Evolutionary conservation across 176 grass and related monocot species (phyloP).

Genomic region (Calamus simplicifolius): DNA sequence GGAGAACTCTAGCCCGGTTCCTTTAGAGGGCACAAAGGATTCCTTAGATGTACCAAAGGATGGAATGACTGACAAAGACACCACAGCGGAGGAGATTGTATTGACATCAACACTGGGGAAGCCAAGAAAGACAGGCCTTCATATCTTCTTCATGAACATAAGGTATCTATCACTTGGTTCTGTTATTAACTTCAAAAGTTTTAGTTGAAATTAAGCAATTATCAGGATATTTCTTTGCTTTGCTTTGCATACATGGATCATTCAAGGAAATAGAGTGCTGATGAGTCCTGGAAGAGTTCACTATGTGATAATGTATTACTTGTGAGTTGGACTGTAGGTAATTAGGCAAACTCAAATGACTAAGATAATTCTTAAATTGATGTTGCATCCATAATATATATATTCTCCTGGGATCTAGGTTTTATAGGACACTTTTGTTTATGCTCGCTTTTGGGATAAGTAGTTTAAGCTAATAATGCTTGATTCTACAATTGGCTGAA

Average conservation of each 20-base stretch:
- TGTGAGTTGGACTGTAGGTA: too few species aligned
- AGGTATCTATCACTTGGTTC: slow-evolving; percentile 27
- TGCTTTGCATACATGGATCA: too few species aligned
- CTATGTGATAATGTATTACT: too few species aligned
- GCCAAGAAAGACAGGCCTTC: slow-evolving; percentile 40
- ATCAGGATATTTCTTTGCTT: background rate
- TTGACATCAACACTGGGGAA: background rate
- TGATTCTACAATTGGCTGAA: background rate
- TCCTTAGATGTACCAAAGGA: background rate
- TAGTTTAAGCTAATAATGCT: slow-evolving; percentile 13
- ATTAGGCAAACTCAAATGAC: too few species aligned
- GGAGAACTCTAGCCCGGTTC: background rate
- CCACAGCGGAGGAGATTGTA: too few species aligned
- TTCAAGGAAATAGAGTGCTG: too few species aligned
- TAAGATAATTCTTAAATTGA: too few species aligned
- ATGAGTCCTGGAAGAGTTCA: too few species aligned
- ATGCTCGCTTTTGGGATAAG: background rate
- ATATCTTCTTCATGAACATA: slow-evolving; percentile 54
- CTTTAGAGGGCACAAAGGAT: background rate
- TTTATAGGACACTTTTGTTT: background rate
- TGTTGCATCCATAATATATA: too few species aligned
- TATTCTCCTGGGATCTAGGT: too few species aligned
- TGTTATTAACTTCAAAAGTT: background rate
- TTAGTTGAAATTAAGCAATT: background rate
- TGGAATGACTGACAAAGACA: background rate